Evolutionary conservation across 129 eudicot species (phyloP), one percentile per base, ranked within the genome.

Genomic region (Dittrichia graveolens): DNA sequence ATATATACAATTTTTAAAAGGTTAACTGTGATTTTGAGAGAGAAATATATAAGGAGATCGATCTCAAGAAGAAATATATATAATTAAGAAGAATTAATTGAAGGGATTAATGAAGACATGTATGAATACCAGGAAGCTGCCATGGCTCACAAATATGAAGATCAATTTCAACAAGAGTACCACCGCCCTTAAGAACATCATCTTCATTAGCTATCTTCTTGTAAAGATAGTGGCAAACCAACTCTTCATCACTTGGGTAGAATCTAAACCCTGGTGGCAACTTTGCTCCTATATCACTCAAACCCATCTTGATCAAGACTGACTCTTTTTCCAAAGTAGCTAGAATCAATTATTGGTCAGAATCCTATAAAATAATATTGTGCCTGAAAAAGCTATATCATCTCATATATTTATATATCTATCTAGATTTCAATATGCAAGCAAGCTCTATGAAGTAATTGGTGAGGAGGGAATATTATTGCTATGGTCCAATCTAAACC

Each of bases 61-160:
- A 76, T 67, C 43, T n/a, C 38, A 57, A 38, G 62, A 45, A 67
- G 15, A 58, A 47, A 18, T 42, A 24, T 24, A 24, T 24, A 24
- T 24, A 24, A 24, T 24, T 24, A 24, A 24, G 31, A 24, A 24
- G 31, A 24, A 24, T 24, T 0, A 24, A 76, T 48, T 13, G 39
- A 76, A 49, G 24, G 46, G 75, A 56, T 57, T 18, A 44, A 46
- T 9, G 19, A 45, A 9, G 18, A 19, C 3, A 50, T 7, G 8
- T 47, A 41, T 3, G 73, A 81, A 15, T 92, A 93, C 98, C 98
- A 40, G 98, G 98, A 77, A 93, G 98, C 71, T 93, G 96, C 98
- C 98, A 93, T 78, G 98, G 98, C 80, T 93, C 98, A 87, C 96
- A 89, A 48, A 83, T 79, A 77, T 93, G 98, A 24, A 93, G 93